phyloP scores from a whole-genome alignment of 176 grass and related monocot genomes.

The Canna indica region DNA sequence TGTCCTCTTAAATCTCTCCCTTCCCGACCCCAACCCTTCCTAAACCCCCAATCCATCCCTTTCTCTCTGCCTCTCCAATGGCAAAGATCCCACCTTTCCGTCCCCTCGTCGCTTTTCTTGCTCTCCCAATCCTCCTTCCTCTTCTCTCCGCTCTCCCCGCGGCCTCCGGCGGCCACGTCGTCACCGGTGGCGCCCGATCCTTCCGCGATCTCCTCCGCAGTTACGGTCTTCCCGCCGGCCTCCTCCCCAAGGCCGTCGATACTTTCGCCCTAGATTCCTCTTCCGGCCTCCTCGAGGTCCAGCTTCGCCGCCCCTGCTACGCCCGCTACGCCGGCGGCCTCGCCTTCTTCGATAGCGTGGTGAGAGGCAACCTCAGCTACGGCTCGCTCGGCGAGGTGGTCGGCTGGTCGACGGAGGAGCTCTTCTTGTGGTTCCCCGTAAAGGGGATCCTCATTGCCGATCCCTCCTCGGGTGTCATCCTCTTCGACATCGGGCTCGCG shows the following conservation, averaged over 20 bases:
- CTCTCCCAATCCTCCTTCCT: constrained; percentile 3
- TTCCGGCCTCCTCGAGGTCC: constrained; percentile 52
- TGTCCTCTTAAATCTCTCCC: neutral
- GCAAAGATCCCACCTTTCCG: constrained; percentile 23
- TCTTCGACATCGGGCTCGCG: constrained; percentile 79
- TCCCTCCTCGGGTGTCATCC: constrained; percentile 51
- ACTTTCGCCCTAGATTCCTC: constrained; percentile 43
- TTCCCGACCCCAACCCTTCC: neutral
- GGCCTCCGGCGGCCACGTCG: neutral
- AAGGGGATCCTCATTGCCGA: constrained; percentile 70
- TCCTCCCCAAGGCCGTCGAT: constrained; percentile 48
- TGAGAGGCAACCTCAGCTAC: constrained; percentile 72
- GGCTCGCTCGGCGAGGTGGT: constrained; percentile 54
- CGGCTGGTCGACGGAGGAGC: constrained; percentile 71
- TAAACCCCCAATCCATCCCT: constrained; percentile 6
- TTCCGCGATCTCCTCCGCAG: constrained; percentile 58
- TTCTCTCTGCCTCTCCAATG: constrained; percentile 22
- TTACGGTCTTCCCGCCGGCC: constrained; percentile 62
- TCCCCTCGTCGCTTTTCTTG: neutral
- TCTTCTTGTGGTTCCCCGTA: constrained; percentile 90
- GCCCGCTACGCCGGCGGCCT: constrained; percentile 54
- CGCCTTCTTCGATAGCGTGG: constrained; percentile 56
- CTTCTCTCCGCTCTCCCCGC: neutral
- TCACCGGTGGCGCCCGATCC: neutral
- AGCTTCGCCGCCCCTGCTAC: constrained; percentile 55